phyloP scores from a whole-genome alignment of 2,329 filamentous ascomycete species.

The Geosmithia flava region DNA sequence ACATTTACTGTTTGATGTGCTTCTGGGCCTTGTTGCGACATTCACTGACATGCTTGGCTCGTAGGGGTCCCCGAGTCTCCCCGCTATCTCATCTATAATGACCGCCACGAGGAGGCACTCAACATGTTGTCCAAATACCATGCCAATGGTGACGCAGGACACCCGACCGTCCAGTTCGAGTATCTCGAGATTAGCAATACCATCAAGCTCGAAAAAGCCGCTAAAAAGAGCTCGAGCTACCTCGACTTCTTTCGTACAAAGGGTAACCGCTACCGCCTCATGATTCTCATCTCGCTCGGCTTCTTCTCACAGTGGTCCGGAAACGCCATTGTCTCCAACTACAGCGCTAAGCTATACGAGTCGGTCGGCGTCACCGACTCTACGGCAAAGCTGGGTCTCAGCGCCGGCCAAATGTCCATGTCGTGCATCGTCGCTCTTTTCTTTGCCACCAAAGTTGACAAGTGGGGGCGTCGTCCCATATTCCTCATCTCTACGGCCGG shows the following conservation, averaged over 20 bases:
- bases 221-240: slow-evolving; percentile 37
- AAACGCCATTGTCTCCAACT: slow-evolving; percentile 56
- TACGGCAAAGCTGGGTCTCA: slow-evolving; percentile 40
- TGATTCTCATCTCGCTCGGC: slow-evolving; percentile 49
- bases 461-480: slow-evolving; percentile 37
- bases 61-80: slow-evolving; percentile 48
- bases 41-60: background rate
- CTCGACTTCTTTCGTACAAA: slow-evolving; percentile 48
- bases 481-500: slow-evolving; percentile 36
- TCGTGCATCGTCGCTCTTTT: slow-evolving; percentile 39
- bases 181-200: slow-evolving; percentile 55
- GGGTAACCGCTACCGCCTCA: slow-evolving; percentile 52
- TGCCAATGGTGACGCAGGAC: slow-evolving; percentile 43
- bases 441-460: slow-evolving; percentile 22
- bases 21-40: slow-evolving; percentile 23
- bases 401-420: slow-evolving; percentile 44
- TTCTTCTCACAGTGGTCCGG: slow-evolving; percentile 58
- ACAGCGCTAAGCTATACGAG: slow-evolving; percentile 49
- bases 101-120: slow-evolving; percentile 49
- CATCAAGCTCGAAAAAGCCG: slow-evolving; percentile 42
- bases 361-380: slow-evolving; percentile 46
- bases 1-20: slow-evolving; percentile 2
- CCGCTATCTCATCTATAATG: slow-evolving; percentile 31
- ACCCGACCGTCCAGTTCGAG: slow-evolving; percentile 52
- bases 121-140: slow-evolving; percentile 51